Evolutionary conservation across 2,329 filamentous ascomycete genomes (phyloP), one percentile per base, ranked within the genome.

Genomic region (Fusarium sp.): DNA sequence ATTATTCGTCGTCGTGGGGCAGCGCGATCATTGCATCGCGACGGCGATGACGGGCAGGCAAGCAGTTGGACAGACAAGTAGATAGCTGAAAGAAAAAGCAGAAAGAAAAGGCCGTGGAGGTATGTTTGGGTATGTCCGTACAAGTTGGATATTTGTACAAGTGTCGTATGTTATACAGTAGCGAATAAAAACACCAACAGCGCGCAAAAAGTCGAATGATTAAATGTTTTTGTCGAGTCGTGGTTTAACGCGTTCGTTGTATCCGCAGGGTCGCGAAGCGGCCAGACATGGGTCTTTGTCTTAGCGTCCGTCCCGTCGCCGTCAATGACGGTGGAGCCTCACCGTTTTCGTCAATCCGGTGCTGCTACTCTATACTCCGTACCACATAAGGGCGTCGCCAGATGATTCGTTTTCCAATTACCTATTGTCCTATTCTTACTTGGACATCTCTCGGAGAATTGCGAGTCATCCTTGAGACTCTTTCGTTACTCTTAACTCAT

Each of bases 1-100:
- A 73, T 71, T 45, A 62, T 68, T 49, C 47, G 56, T 51, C 30
- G 41, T 60, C 32, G 27, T 10, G 49, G 46, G 54, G 25, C 43
- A 55, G 51, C 62, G 68, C 63, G 70, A 57, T 75, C 65, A 74
- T 55, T 70, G 65, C 72, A 75, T 71, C 48, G 59, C 67, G 51
- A 59, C 37, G 27, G 53, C 30, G 41, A 53, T 46, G 58, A 35
- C 17, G 45, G 49, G 22, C 19, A 53, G 49, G 22, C 19, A 53
- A 43, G 45, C 20, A 27, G 39, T 69, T 19, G n/a, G 22, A 46
- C 25, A 51, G 22, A 7, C 33, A 37, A 41, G 22, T 11, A 39
- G 48, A 23, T 22, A 23, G 17, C 65, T 47, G 48, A 17, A 17
- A 15, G n/a, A 39, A 37, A 44, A 48, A 43, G 4, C 48, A 6